Conservation (phyloP, 176 grass and related monocot genomes). For the Raddia distichophylla region DNA sequence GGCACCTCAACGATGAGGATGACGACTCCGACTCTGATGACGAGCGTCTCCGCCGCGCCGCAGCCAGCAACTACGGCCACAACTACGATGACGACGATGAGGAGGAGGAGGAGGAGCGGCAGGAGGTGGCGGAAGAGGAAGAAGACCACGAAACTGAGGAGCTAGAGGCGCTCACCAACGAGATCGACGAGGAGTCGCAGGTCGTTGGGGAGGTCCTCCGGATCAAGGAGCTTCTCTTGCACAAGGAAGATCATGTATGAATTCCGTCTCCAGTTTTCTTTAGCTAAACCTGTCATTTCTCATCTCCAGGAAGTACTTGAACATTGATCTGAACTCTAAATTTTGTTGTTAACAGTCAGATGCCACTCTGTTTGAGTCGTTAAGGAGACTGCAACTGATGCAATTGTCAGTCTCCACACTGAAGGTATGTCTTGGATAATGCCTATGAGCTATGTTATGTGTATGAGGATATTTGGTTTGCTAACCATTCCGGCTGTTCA, state of each 20-base stretch:
- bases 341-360: conserved; percentile 63
- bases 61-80: conserved; percentile 66
- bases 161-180: conserved; percentile 63
- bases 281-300: neutral
- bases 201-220: conserved; percentile 66
- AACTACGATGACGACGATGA: conserved; percentile 65
- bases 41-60: conserved; percentile 60
- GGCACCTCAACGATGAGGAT: neutral
- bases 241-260: conserved; percentile 61
- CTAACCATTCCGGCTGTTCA: conserved; percentile 15
- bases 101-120: neutral
- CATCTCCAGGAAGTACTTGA: neutral
- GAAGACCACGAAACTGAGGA: conserved; percentile 51
- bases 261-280: neutral
- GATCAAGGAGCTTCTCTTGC: conserved; percentile 70
- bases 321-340: conserved; percentile 23
- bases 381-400: conserved; percentile 93
- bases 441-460: conserved; percentile 15
- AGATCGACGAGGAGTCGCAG: conserved; percentile 73
- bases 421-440: conserved; percentile 43
- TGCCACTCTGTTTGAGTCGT: conserved; percentile 66
- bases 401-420: conserved; percentile 73
- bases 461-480: conserved; percentile 23
- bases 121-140: conserved; percentile 25
- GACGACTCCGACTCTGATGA: conserved; percentile 50